Conservation (phyloP, 1,139 yeast genomes). For the Yamadazyma buinensis region DNA sequence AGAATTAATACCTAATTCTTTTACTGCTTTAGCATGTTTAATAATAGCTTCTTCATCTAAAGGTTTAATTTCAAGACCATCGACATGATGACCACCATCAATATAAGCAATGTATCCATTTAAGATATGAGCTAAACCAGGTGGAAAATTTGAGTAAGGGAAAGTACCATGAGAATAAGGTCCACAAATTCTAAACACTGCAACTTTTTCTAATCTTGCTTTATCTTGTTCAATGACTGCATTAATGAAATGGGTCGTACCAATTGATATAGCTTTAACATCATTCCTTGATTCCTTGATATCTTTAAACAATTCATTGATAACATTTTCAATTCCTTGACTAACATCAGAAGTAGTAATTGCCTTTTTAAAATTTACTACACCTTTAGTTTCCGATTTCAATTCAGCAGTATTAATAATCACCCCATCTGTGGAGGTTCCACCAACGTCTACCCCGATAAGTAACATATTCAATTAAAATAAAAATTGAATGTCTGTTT, state of each 20-base stretch:
- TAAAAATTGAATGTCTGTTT: too few relatives aligned
- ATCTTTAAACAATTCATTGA: slow-evolving; percentile 21
- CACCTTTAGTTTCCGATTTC: slow-evolving; percentile 21
- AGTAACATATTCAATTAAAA: too few relatives aligned
- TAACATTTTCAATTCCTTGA: slow-evolving; percentile 35
- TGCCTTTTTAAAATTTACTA: slow-evolving; percentile 38
- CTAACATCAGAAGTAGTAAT: slow-evolving; percentile 42
- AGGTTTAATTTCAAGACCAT: slow-evolving; percentile 27
- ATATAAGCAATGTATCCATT: slow-evolving; percentile 28
- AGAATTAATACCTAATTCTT: slow-evolving; percentile 21
- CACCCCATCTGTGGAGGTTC: slow-evolving; percentile 48
- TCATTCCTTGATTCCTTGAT: slow-evolving; percentile 14
- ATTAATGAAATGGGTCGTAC: slow-evolving; percentile 45
- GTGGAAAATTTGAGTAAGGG: slow-evolving; percentile 41
- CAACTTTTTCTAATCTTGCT: slow-evolving; percentile 34
- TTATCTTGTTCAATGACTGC: slow-evolving; percentile 40
- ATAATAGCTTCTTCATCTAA: slow-evolving; percentile 27
- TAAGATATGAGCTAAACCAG: slow-evolving; percentile 24
- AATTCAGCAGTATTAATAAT: slow-evolving; percentile 29
- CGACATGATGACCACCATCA: slow-evolving; percentile 38
- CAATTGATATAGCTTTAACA: slow-evolving; percentile 35
- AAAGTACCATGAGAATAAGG: slow-evolving; percentile 29
- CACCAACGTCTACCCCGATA: slow-evolving; percentile 47
- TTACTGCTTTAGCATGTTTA: slow-evolving; percentile 24
- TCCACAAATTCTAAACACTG: slow-evolving; percentile 36